Conservation (phyloP, 805 yeast genomes). For the Wickerhamiella allomyrinae region DNA sequence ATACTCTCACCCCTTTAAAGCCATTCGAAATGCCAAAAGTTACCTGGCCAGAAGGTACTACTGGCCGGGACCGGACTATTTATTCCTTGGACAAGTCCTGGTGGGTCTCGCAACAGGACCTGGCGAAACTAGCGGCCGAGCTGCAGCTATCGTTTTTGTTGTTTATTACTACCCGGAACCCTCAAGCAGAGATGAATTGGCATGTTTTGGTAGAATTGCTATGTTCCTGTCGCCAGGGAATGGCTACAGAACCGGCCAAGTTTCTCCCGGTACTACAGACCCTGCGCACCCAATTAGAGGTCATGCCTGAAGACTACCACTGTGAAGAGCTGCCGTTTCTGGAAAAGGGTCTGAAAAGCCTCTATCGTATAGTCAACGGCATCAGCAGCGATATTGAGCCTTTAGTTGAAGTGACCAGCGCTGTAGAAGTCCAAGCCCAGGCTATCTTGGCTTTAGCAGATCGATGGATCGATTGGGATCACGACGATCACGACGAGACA, state of each 20-base stretch:
- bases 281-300: slow-evolving; percentile 1
- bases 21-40: not conserved
- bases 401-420: not conserved
- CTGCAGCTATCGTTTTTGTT: not conserved
- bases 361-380: not conserved
- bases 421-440: not conserved
- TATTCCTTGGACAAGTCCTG: not conserved
- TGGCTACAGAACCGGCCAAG: not conserved
- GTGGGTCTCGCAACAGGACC: not conserved
- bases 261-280: not conserved
- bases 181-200: slow-evolving; percentile 1
- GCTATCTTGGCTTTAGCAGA: not conserved
- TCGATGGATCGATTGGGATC: not conserved
- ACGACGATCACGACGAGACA: not conserved
- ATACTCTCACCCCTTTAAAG: not conserved
- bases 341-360: not conserved
- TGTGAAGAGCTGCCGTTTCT: not conserved
- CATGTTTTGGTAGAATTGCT: not conserved
- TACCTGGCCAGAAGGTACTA: not conserved
- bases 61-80: not conserved
- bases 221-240: not conserved
- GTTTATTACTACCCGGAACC: not conserved
- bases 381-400: not conserved
- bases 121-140: not conserved
- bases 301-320: not conserved